Evolutionary conservation across 768 basidiomycete species (phyloP).

Genomic region (Mycena metata): DNA sequence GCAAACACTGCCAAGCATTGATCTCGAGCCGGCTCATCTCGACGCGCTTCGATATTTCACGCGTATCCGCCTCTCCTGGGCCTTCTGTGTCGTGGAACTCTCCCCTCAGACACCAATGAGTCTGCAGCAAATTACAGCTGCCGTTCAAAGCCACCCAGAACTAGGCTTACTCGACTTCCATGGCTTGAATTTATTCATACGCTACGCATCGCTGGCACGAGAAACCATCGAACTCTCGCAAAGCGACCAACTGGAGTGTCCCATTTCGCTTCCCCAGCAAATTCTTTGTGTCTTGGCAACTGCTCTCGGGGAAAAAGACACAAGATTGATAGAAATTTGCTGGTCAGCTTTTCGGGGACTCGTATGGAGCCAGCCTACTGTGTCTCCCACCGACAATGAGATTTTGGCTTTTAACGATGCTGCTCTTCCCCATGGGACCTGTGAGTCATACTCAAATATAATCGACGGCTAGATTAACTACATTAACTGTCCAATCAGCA

Average conservation of each 20-base stretch:
- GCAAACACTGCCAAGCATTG: too few relatives aligned
- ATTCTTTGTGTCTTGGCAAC: too few relatives aligned
- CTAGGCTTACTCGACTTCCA: conserved; percentile 10
- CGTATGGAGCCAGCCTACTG: background rate
- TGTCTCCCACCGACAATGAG: background rate
- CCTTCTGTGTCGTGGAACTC: too few relatives aligned
- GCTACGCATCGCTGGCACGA: conserved; percentile 7
- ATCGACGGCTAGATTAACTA: too few relatives aligned
- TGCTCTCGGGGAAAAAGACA: too few relatives aligned
- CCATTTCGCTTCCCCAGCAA: background rate
- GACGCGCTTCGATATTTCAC: too few relatives aligned
- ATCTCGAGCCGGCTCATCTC: too few relatives aligned
- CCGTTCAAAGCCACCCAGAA: background rate
- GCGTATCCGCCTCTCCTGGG: too few relatives aligned
- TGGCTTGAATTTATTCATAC: conserved; percentile 14
- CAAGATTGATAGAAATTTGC: background rate
- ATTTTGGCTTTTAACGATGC: background rate
- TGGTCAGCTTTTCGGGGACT: background rate
- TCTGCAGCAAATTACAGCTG: conserved; percentile 1
- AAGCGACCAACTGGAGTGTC: background rate
- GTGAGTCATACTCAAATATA: too few relatives aligned
- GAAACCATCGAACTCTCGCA: background rate
- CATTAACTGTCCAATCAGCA: too few relatives aligned
- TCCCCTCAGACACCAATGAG: background rate
- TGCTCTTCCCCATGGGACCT: background rate